Evolutionary conservation across 2,329 filamentous ascomycete genomes (phyloP).

Genomic region (Epicoccum nigrum): DNA sequence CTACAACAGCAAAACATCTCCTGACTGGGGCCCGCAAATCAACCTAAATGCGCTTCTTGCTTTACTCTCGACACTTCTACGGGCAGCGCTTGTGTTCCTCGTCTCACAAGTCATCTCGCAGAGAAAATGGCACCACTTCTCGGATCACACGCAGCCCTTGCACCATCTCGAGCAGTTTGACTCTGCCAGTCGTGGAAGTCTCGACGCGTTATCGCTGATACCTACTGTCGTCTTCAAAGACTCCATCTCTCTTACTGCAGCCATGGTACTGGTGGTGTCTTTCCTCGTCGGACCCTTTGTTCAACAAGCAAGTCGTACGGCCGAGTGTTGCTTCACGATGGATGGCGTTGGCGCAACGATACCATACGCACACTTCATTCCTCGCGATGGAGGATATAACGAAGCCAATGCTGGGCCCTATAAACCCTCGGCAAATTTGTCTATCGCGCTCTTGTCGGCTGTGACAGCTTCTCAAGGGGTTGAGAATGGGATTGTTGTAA

Average conservation of each 20-base stretch:
- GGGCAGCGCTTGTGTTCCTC: background rate
- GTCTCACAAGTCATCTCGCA: slow-evolving; percentile 6
- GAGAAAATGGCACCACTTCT: background rate
- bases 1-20: background rate
- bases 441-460: background rate
- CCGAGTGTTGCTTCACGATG: background rate
- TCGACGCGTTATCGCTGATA: background rate
- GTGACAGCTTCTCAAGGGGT: background rate
- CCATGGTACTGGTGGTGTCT: background rate
- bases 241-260: background rate
- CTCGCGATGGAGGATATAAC: background rate
- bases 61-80: background rate
- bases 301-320: slow-evolving; percentile 9
- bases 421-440: background rate
- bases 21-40: slow-evolving; percentile 3
- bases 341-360: background rate
- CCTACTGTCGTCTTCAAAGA: background rate
- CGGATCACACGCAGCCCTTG: background rate
- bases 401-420: no score
- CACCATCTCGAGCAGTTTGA: background rate
- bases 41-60: slow-evolving; percentile 4
- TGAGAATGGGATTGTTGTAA: background rate
- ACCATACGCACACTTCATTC: background rate
- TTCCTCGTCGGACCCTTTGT: slow-evolving; percentile 4
- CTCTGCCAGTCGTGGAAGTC: slow-evolving; percentile 1